Conservation (phyloP, 331 rosid species). For the Saraca asoca region DNA sequence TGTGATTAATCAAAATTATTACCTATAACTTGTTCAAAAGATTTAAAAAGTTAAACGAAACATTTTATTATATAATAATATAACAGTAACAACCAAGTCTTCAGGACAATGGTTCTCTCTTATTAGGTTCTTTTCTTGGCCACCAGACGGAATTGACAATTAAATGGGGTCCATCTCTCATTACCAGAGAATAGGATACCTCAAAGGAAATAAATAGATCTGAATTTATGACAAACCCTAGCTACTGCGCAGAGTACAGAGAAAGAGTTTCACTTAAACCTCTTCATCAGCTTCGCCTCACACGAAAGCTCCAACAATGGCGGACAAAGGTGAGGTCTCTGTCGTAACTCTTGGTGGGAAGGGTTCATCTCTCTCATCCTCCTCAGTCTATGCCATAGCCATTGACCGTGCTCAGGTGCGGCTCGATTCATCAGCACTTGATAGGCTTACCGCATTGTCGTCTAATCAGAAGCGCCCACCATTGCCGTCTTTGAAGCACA, state of each 20-base stretch:
- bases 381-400: constrained; percentile 59
- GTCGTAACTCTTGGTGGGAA: constrained; percentile 72
- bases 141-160: no score
- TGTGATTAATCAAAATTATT: no score
- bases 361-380: constrained; percentile 75
- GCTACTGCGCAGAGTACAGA: no score
- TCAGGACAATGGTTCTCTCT: no score
- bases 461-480: constrained; percentile 2
- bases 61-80: no score
- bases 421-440: constrained; percentile 65
- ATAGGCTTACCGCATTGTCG: constrained; percentile 45
- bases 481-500: constrained; percentile 32
- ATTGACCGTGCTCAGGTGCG: constrained; percentile 48
- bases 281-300: not conserved
- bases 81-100: no score
- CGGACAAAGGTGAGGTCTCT: constrained; percentile 38
- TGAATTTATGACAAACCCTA: no score
- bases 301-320: constrained; percentile 42
- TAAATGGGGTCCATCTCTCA: no score
- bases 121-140: no score
- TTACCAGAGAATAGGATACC: no score
- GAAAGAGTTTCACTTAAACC: not conserved
- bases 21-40: no score
- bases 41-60: no score
- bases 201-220: not conserved